These are phyloP conservation scores for Termitomyces sp. DNA, from an alignment of 768 basidiomycete genomes.

Conservation along the genomic window DNA sequence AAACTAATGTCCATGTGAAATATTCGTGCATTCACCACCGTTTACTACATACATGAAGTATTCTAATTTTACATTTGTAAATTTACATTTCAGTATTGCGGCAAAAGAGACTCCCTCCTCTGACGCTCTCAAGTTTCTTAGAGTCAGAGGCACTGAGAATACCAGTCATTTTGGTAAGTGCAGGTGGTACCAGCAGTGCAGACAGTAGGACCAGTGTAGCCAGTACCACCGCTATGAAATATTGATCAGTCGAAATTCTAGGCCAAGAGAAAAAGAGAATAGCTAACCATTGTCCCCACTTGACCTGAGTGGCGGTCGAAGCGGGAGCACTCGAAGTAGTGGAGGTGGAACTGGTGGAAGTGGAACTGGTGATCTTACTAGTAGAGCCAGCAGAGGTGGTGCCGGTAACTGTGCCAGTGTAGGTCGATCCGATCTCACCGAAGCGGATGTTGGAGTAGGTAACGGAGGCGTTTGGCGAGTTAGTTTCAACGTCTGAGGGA, in stretches of 20 bases:
- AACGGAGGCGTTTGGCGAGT: slow-evolving; percentile 17
- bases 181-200: background rate
- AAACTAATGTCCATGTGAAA: too few species aligned
- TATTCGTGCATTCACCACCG: background rate
- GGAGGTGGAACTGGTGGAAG: background rate
- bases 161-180: slow-evolving; percentile 1
- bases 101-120: background rate
- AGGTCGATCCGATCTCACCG: slow-evolving; percentile 8
- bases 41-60: background rate
- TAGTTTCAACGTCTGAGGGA: slow-evolving; percentile 28
- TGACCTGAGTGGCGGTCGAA: background rate
- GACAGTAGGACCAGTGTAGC: slow-evolving; percentile 1
- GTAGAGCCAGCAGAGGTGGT: slow-evolving; percentile 1
- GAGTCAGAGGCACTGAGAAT: slow-evolving; percentile 8
- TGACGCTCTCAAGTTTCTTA: background rate
- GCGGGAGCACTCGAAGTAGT: background rate
- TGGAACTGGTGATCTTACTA: background rate
- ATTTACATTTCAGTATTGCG: background rate
- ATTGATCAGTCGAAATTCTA: background rate
- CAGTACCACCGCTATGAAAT: background rate
- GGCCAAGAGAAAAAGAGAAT: background rate
- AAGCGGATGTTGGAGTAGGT: slow-evolving; percentile 31
- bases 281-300: slow-evolving; percentile 3
- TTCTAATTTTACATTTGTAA: background rate
- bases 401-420: background rate